These are phyloP conservation scores for Plasmodium yoelii DNA, from an alignment of 169 alveolate genomes.

Conservation along the genomic window DNA sequence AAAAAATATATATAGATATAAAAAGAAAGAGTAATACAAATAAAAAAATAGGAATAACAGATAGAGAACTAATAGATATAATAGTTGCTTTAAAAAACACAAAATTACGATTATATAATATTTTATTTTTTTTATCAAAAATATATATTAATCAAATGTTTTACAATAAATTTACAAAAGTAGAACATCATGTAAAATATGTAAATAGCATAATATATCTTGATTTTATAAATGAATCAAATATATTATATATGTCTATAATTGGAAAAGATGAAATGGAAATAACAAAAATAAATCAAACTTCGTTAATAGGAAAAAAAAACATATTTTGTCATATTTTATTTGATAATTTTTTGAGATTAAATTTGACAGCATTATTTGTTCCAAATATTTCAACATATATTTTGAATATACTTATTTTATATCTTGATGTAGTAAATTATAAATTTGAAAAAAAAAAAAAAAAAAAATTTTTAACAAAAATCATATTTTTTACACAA, in stretches of 20 bases:
- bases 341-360: conserved; percentile 22
- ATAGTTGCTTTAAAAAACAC: conserved; percentile 28
- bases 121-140: conserved; percentile 4
- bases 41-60: conserved; percentile 24
- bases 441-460: not conserved
- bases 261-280: not conserved
- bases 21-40: not conserved
- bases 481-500: not conserved
- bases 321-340: not conserved
- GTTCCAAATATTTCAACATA: conserved; percentile 51
- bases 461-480: not conserved
- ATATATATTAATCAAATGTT: conserved; percentile 15
- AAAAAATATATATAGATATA: conserved; percentile 13
- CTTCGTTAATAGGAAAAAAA: not conserved
- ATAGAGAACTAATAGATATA: conserved; percentile 21
- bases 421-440: too few species aligned
- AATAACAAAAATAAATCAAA: not conserved
- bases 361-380: conserved; percentile 8
- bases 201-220: conserved; percentile 20
- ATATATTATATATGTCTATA: not conserved
- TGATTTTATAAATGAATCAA: conserved; percentile 27
- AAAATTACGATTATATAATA: not conserved
- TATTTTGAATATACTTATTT: conserved; percentile 12
- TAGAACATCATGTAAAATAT: conserved; percentile 32
- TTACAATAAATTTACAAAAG: not conserved